Evolutionary conservation across 1,284 basidiomycete genomes (phyloP), one percentile per base, ranked within the genome.

Genomic region (Ceratobasidium sp.): DNA sequence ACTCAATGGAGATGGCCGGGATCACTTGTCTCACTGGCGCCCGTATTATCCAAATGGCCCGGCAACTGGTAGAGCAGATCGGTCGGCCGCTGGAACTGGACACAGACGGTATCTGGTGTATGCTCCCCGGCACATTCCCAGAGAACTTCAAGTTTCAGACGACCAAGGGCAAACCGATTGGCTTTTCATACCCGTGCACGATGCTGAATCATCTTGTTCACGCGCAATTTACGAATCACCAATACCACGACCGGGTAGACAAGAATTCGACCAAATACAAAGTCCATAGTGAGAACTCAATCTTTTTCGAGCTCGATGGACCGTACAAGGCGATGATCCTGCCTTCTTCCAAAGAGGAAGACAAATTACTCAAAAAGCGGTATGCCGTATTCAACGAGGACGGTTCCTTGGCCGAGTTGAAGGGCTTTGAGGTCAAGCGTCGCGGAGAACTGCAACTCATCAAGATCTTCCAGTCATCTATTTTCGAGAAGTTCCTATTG

Each of bases 1-100:
- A 99, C 79, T 98, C 95, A 42, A 99, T 99, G 97, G 97, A 99
- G 81, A 99, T 99, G 97, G 97, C 97, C 0, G 97, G 97, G 21
- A 98, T 99, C 74, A 99, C 97, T 8, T 99, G 97, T 80, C 81
- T 99, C 56, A 99, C 97, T 0, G 97, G 97, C n/a, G 95, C 97
- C 5, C 93, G 87, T 2, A 99, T 99, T 80, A 99, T 99, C 74
- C 97, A 99, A 78, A 96, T 99, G 94, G 97, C 97, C n/a, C 87
- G 97, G 42, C 91, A 96, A 72, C 83, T 97, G 14, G 97, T 99
- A 27, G 97, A 99, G 75, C 93, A 97, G 77, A 95, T 99, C 68
- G 97, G 97, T 1, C 87, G 97, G 19, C 97, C 97, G 0, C 86
- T 99, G 62, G 97, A 99, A 77, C 81, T 99, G 73, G 97, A 99